Evolutionary conservation across 768 basidiomycete species (phyloP).

Genomic region (Rhodotorula babjevae): DNA sequence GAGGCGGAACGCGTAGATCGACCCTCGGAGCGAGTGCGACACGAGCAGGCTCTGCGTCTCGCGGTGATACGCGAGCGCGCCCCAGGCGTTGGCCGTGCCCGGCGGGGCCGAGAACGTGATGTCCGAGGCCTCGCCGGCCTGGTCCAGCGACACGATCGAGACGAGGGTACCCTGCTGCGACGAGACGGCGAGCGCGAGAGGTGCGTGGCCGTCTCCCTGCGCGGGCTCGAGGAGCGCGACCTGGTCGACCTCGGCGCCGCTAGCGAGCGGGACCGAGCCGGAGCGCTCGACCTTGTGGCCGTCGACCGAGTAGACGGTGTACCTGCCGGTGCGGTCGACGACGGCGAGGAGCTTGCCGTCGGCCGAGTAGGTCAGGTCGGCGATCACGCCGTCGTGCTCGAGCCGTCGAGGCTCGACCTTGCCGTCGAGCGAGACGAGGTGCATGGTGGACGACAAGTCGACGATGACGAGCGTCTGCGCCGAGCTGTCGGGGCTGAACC

Average conservation of each 20-base stretch:
- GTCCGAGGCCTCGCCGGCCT: not conserved
- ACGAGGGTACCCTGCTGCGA: not conserved
- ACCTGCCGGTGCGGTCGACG: not conserved
- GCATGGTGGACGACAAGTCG: not conserved
- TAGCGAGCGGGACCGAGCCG: not conserved
- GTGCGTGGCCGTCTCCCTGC: not conserved
- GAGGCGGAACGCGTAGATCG: conserved; percentile 22
- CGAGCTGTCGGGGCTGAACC: conserved; percentile 4
- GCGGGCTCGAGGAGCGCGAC: conserved; percentile 1
- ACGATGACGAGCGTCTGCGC: conserved; percentile 1
- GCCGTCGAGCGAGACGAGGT: not conserved
- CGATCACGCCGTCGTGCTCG: not conserved
- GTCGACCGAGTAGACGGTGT: not conserved
- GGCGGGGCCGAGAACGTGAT: not conserved
- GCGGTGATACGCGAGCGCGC: conserved; percentile 8
- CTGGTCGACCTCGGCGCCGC: not conserved
- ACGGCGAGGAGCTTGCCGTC: conserved; percentile 6
- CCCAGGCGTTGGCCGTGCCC: not conserved
- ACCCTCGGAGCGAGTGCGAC: conserved; percentile 19
- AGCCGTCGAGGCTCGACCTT: not conserved
- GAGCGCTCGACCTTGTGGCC: not conserved
- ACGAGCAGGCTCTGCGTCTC: conserved; percentile 2
- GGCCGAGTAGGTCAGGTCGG: conserved; percentile 18
- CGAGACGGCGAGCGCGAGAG: conserved; percentile 4
- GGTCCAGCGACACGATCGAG: not conserved